Percentiles rank a stretch among this genome's conserved stretches.
Conservation (phyloP, 1,139 yeast species). For the Suhomyces bribrorum region DNA sequence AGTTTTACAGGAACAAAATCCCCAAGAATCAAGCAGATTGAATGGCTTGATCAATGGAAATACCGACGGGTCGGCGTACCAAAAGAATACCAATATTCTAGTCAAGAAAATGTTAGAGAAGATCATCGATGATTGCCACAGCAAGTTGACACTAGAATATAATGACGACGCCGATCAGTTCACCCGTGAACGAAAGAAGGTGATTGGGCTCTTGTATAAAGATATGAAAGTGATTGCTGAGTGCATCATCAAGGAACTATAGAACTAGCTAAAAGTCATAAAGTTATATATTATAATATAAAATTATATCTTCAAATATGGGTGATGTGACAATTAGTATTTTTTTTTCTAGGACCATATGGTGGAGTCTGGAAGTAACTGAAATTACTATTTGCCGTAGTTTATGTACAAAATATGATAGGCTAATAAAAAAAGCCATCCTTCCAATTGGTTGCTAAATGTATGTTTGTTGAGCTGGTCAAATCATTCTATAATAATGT, state of each 20-base stretch:
- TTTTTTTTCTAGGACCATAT: too few species aligned
- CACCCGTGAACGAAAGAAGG: constrained; percentile 18
- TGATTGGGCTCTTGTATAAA: constrained; percentile 26
- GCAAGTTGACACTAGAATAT: constrained; percentile 19
- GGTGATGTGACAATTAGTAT: too few species aligned
- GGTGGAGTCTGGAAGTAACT: too few species aligned
- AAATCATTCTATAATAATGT: constrained; percentile 6
- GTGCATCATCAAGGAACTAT: not conserved
- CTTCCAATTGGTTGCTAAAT: too few species aligned
- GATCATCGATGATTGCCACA: constrained; percentile 25
- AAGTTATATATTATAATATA: too few species aligned
- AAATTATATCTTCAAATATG: too few species aligned
- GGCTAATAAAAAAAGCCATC: too few species aligned
- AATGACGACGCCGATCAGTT: constrained; percentile 18
- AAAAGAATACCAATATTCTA: constrained; percentile 27
- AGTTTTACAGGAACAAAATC: constrained; percentile 48
- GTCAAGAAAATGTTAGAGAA: constrained; percentile 36
- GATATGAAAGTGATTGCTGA: constrained; percentile 28
- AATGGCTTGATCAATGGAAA: constrained; percentile 28
- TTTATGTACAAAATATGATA: too few species aligned
- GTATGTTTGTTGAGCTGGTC: not conserved
- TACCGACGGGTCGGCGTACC: constrained; percentile 47
- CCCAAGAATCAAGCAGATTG: constrained; percentile 32
- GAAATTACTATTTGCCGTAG: too few species aligned
- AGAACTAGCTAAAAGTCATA: not conserved